phyloP scores from a whole-genome alignment of 164 flowering plant genomes.

The Liriodendron chinense region DNA sequence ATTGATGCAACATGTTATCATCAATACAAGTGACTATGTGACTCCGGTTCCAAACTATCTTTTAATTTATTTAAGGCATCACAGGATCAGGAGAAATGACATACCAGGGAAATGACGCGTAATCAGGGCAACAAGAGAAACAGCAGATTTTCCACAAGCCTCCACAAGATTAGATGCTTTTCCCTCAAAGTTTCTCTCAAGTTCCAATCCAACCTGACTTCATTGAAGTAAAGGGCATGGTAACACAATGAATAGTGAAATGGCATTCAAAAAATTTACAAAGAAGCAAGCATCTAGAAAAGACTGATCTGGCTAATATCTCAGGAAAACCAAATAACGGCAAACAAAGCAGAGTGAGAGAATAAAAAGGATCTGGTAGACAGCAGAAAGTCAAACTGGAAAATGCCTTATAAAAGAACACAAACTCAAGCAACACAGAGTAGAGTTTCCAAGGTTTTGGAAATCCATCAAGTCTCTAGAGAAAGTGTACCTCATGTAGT shows the following conservation, averaged over 20 bases:
- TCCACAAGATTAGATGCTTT: constrained; percentile 87
- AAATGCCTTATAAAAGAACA: neutral
- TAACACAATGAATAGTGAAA: neutral
- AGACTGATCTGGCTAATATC: neutral
- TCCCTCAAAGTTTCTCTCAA: constrained; percentile 78
- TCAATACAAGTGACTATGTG: neutral
- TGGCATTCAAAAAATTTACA: neutral
- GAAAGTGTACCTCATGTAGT: constrained; percentile 66
- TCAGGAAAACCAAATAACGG: neutral
- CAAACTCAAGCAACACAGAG: neutral
- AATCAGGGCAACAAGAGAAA: constrained; percentile 65
- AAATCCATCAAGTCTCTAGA: neutral
- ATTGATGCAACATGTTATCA: neutral
- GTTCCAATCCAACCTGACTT: constrained; percentile 72
- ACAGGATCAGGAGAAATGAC: neutral
- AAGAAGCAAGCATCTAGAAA: neutral
- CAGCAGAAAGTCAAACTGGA: neutral
- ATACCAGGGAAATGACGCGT: constrained; percentile 89
- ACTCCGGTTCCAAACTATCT: neutral
- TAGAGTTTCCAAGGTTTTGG: neutral
- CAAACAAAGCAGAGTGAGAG: neutral
- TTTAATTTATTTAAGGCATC: neutral
- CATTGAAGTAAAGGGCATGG: neutral
- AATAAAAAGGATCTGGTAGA: neutral
- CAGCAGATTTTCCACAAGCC: constrained; percentile 82